Evolutionary conservation across 257 asterid species (phyloP).

Genomic region (Jacaranda mimosifolia): DNA sequence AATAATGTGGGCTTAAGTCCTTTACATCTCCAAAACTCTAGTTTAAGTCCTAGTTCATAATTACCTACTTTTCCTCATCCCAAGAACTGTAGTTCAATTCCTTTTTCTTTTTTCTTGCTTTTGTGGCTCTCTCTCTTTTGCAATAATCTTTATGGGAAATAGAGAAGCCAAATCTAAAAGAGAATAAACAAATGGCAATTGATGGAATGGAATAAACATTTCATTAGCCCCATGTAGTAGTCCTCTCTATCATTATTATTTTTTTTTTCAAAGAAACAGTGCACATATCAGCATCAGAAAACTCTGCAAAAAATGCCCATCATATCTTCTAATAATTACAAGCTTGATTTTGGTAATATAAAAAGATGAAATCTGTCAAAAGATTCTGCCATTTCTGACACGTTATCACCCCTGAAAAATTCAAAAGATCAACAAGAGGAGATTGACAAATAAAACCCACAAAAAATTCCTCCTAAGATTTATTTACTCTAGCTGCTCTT

Average conservation of each 20-base stretch:
- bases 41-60: slow-evolving; percentile 51
- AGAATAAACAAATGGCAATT: slow-evolving; percentile 6
- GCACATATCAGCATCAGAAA: slow-evolving; percentile 50
- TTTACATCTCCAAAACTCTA: slow-evolving; percentile 33
- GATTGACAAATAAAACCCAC: no score
- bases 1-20: slow-evolving; percentile 12
- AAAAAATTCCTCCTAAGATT: neutral
- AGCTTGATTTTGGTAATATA: slow-evolving; percentile 37
- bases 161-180: slow-evolving; percentile 27
- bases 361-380: slow-evolving; percentile 40
- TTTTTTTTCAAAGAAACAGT: slow-evolving; percentile 40
- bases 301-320: slow-evolving; percentile 40
- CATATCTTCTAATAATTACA: slow-evolving; percentile 44
- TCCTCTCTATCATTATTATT: slow-evolving; percentile 39
- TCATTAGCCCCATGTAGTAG: slow-evolving; percentile 8
- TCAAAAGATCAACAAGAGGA: neutral
- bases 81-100: slow-evolving; percentile 67
- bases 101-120: neutral
- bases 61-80: slow-evolving; percentile 61
- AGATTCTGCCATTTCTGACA: slow-evolving; percentile 50
- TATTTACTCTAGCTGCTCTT: slow-evolving; percentile 32
- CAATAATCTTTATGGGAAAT: slow-evolving; percentile 54
- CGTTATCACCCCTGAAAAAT: slow-evolving; percentile 41
- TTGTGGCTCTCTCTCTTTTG: slow-evolving; percentile 28
- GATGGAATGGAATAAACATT: slow-evolving; percentile 26